Evolutionary conservation across 2,329 filamentous ascomycete genomes (phyloP), one percentile per base, ranked within the genome.

Genomic region (Apiospora pterosperma): DNA sequence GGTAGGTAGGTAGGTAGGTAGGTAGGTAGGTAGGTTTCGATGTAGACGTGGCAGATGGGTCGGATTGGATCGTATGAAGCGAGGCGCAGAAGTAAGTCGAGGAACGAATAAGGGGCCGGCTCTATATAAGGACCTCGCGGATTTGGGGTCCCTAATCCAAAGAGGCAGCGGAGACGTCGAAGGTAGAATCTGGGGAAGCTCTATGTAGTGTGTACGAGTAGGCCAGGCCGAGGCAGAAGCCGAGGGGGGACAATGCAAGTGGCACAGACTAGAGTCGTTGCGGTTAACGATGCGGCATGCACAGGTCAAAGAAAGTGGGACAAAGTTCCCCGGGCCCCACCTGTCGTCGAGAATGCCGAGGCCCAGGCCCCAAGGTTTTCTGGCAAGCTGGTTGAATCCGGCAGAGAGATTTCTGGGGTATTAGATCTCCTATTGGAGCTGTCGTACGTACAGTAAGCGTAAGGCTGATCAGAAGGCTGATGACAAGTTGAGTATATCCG

Each of bases 121-220:
- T 55, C 48, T 55, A 55, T 55, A 55, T 55, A 55, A 19, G 48
- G 48, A 52, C 28, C 34, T 55, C 48, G 48, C 48, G 48, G 48
- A 25, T 55, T 55, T 55, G 48, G n/a, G n/a, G 48, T 55, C 34
- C 48, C 48, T 25, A 31, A n/a, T 34, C 25, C 48, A 55, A 34
- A 3, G 28, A 55, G n/a, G 28, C 48, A 55, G 48, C 48, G 48
- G 48, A 55, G 48, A 34, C 48, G 16, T 55, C 25, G 28, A 48
- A 55, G 48, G 48, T 55, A 34, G 48, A 55, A 55, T 55, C 48
- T 55, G 48, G 48, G 48, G 48, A 55, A 55, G 48, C 16, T 55
- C 16, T 19, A 55, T 55, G 48, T 21, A 55, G 48, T 34, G 28
- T 19, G 19, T 11, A 55, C 16, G 48, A 25, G 48, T 55, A 55